Percentiles rank a stretch among this genome's conserved stretches.
Evolutionary conservation across 129 eudicot genomes (phyloP).

Genomic region (Pulicaria dysenterica): DNA sequence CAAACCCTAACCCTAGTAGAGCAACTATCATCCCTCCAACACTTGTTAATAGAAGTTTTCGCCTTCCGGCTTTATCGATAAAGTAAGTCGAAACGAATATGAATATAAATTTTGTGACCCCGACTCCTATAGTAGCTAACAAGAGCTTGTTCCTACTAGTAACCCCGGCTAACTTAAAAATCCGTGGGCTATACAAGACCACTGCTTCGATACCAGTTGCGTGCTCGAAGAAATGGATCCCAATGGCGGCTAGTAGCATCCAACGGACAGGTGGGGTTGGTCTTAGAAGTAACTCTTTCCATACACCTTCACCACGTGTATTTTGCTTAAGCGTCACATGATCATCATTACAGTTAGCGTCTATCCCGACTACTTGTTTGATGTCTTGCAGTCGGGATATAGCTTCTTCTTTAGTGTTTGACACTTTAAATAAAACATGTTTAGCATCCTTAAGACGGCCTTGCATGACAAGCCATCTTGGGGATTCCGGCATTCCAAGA

Average conservation of each 20-base stretch:
- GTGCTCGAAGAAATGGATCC: constrained; percentile 86
- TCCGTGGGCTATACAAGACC: constrained; percentile 64
- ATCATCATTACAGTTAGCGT: constrained; percentile 46
- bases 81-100: constrained; percentile 55
- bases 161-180: constrained; percentile 72
- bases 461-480: constrained; percentile 77
- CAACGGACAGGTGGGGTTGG: constrained; percentile 71
- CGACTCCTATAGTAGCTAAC: constrained; percentile 66
- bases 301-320: constrained; percentile 42
- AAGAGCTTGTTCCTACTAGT: constrained; percentile 40
- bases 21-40: constrained; percentile 61
- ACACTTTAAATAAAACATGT: constrained; percentile 42
- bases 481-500: constrained; percentile 81
- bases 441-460: constrained; percentile 66
- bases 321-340: constrained; percentile 27
- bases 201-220: constrained; percentile 85
- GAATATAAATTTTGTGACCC: constrained; percentile 50
- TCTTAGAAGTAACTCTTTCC: constrained; percentile 61
- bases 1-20: constrained; percentile 51
- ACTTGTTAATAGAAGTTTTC: constrained; percentile 59
- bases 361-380: constrained; percentile 55
- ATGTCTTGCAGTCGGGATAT: constrained; percentile 57
- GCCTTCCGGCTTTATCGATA: constrained; percentile 65
- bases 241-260: constrained; percentile 67
- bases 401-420: constrained; percentile 55